Evolutionary conservation across 768 basidiomycete genomes (phyloP), one percentile per base, ranked within the genome.

Genomic region (Hericium erinaceus): DNA sequence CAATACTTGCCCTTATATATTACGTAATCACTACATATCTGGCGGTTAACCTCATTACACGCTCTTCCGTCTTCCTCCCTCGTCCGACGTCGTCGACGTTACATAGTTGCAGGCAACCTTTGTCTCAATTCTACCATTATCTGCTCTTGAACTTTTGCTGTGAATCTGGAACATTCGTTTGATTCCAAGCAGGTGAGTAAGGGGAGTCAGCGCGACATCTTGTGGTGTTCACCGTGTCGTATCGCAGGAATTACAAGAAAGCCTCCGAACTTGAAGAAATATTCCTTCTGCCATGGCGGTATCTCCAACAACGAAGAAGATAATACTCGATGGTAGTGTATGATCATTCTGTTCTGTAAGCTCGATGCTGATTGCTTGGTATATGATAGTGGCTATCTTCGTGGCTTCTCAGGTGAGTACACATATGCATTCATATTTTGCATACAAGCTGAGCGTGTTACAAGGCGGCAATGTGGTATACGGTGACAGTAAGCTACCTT

Each of bases 381-480:
- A 57, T 62, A 37, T 37, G 38, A 48, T 38, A 78, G 77, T 76
- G 52, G 74, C 73, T 6, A 59, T 82, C 15, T 72, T 80, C 39
- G 69, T 78, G 15, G 77, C 76, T 4, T 72, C 77, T n/a, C 81
- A 82, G 72, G 80, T 80, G 61, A 55, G 79, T 64, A 8, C 50
- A 18, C 8, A 12, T 40, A 12, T 51, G 12, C 46, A 15, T 18
- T 7, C 9, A 16, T 15, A 15, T 39, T 38, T 28, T 7, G 22
- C 41, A 6, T 49, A 28, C 8, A 39, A 28, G 15, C 57, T 58
- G 48, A 52, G 41, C 18, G 54, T 22, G 39, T 26, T 15, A 38
- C 59, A 80, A 92, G 89, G 85, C 84, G 71, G 89, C 88, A 38
- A 71, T 84, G 61, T 90, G 85, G 68, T 91, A 89, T 68, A 85